phyloP scores from a whole-genome alignment of 345 rosid species.

The Camelina laxa region DNA sequence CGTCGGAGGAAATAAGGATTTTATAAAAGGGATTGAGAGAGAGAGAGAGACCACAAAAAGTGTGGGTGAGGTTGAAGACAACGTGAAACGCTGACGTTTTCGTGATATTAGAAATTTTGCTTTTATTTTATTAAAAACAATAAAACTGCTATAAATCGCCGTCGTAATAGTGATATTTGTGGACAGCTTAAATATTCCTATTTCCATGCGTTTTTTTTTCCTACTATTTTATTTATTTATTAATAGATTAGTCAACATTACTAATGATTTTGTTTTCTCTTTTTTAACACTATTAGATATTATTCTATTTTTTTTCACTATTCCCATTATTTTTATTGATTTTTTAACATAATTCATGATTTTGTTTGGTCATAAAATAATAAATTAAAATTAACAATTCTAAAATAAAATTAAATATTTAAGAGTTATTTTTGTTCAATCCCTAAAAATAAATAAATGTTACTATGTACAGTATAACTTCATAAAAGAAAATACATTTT shows the following conservation, averaged over 20 bases:
- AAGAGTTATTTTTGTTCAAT: too few relatives aligned
- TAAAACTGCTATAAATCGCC: constrained; percentile 32
- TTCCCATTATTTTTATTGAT: background rate
- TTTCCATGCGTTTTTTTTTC: constrained; percentile 29
- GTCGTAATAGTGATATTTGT: constrained; percentile 44
- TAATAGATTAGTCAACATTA: background rate
- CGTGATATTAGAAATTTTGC: background rate
- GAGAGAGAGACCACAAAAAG: constrained; percentile 22
- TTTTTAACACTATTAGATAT: background rate
- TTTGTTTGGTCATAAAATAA: background rate
- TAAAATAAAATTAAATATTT: too few relatives aligned
- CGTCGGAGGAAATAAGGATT: constrained; percentile 36
- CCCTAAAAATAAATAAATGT: too few relatives aligned
- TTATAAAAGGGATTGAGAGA: constrained; percentile 37
- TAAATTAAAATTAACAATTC: too few relatives aligned
- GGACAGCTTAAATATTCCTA: constrained; percentile 38
- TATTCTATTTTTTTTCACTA: background rate
- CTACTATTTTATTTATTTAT: background rate
- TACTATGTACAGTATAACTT: too few relatives aligned
- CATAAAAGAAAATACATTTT: too few relatives aligned
- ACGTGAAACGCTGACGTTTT: constrained; percentile 44
- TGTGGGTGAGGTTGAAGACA: constrained; percentile 45
- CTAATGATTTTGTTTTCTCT: constrained; percentile 17
- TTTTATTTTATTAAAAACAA: background rate
- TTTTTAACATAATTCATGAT: background rate